These are phyloP conservation scores for Sporothrix brunneoviolacea DNA, from an alignment of 2,329 filamentous ascomycete species.

Conservation along the genomic window DNA sequence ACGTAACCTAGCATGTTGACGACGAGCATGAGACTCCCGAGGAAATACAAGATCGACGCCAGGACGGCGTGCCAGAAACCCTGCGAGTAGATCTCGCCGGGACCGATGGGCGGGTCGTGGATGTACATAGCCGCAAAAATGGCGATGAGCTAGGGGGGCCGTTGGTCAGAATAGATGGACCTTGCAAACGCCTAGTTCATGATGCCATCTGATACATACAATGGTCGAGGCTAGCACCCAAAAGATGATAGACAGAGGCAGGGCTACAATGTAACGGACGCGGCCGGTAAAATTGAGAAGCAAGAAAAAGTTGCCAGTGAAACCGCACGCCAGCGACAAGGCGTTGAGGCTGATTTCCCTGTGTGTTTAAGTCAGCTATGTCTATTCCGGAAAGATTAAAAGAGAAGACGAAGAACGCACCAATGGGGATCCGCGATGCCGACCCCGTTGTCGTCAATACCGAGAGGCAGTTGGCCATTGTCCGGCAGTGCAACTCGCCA, in stretches of 20 bases:
- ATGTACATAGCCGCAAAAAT: slow-evolving; percentile 52
- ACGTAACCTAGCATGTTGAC: slow-evolving; percentile 65
- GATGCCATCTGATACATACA: slow-evolving; percentile 23
- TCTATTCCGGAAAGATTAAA: not conserved
- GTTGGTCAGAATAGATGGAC: not conserved
- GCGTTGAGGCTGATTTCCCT: slow-evolving; percentile 56
- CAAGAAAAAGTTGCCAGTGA: slow-evolving; percentile 60
- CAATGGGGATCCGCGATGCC: slow-evolving; percentile 55
- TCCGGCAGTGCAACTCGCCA: slow-evolving; percentile 50
- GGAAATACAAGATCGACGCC: slow-evolving; percentile 54
- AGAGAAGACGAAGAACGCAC: not conserved
- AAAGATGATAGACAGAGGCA: slow-evolving; percentile 60
- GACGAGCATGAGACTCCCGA: slow-evolving; percentile 57
- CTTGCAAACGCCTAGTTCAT: no score
- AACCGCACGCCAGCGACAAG: slow-evolving; percentile 55
- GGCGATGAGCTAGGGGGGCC: slow-evolving; percentile 42
- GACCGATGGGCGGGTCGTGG: slow-evolving; percentile 40
- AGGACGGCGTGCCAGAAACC: slow-evolving; percentile 65
- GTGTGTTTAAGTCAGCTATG: not conserved
- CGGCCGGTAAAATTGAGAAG: slow-evolving; percentile 62
- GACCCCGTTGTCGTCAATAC: slow-evolving; percentile 43
- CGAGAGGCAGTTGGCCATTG: slow-evolving; percentile 34
- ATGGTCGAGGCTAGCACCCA: slow-evolving; percentile 59
- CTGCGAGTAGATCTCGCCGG: slow-evolving; percentile 52
- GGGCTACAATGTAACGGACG: slow-evolving; percentile 59